These are phyloP conservation scores for Aspergillus calidoustus DNA, from an alignment of 2,329 filamentous ascomycete species.

Conservation along the genomic window DNA sequence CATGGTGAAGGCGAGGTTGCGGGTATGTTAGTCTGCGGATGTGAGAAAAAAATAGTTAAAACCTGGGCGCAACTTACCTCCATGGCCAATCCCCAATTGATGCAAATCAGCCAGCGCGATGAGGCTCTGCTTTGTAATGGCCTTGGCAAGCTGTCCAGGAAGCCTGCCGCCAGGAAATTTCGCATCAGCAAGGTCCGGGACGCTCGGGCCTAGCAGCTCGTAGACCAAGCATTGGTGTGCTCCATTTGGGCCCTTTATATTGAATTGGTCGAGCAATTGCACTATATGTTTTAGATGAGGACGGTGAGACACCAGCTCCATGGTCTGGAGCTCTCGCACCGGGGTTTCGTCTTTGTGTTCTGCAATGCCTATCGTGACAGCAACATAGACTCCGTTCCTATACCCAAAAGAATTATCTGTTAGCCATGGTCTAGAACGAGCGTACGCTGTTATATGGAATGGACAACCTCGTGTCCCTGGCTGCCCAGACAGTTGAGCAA, in stretches of 20 bases:
- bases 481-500: conserved; percentile 43
- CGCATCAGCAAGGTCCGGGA: conserved; percentile 43
- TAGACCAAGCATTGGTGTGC: conserved; percentile 51
- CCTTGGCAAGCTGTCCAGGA: conserved; percentile 47
- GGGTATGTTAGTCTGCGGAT: conserved; percentile 9
- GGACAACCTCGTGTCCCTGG: background rate
- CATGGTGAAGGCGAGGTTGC: conserved; percentile 34
- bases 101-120: conserved; percentile 46
- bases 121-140: conserved; percentile 47
- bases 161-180: conserved; percentile 42
- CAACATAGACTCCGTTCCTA: conserved; percentile 36
- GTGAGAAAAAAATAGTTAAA: no score
- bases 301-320: conserved; percentile 22
- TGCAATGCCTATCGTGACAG: conserved; percentile 26
- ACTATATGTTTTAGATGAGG: conserved; percentile 36
- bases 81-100: conserved; percentile 45
- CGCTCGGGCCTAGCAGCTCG: conserved; percentile 47
- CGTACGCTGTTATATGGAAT: background rate
- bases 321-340: conserved; percentile 24
- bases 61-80: conserved; percentile 31
- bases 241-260: conserved; percentile 50
- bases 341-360: conserved; percentile 4
- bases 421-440: background rate
- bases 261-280: conserved; percentile 43
- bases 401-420: background rate